Conservation (phyloP, 495 filamentous ascomycete species). For the Aspergillus steynii region DNA sequence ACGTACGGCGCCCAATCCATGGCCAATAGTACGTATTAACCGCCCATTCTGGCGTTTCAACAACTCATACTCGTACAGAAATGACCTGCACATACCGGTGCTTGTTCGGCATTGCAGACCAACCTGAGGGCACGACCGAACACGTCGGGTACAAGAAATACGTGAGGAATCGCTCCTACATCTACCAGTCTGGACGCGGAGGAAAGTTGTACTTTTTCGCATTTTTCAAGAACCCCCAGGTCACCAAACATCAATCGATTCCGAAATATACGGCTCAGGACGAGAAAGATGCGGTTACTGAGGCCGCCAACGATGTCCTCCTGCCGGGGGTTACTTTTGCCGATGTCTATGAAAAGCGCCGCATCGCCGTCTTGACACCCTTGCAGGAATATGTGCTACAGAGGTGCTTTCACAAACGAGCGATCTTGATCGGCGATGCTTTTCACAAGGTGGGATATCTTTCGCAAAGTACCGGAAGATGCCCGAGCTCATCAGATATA, state of each 20-base stretch:
- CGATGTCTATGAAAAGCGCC: conserved; percentile 35
- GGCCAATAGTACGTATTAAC: neutral
- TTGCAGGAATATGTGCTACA: conserved; percentile 42
- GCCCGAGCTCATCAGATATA: neutral
- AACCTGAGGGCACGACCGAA: neutral
- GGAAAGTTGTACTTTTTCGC: conserved; percentile 38
- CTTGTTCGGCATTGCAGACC: conserved; percentile 39
- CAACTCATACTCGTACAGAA: neutral
- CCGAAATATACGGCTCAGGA: conserved; percentile 37
- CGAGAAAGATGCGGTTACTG: conserved; percentile 14
- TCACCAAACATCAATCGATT: conserved; percentile 16
- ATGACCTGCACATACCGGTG: conserved; percentile 24
- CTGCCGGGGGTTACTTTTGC: conserved; percentile 31
- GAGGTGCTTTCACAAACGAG: conserved; percentile 34
- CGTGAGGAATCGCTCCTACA: conserved; percentile 22
- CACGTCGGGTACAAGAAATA: conserved; percentile 5
- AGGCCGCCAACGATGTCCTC: conserved; percentile 22
- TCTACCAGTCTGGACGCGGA: conserved; percentile 22
- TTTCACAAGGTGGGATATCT: conserved; percentile 39
- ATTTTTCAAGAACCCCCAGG: conserved; percentile 25
- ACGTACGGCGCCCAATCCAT: neutral
- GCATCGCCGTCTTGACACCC: conserved; percentile 20
- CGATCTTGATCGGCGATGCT: conserved; percentile 43
- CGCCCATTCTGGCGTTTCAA: neutral
- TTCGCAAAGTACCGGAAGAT: neutral